Evolutionary conservation across 176 grass and related monocot genomes (phyloP), one percentile per base, ranked within the genome.

Genomic region (Echinochloa phyllopogon): DNA sequence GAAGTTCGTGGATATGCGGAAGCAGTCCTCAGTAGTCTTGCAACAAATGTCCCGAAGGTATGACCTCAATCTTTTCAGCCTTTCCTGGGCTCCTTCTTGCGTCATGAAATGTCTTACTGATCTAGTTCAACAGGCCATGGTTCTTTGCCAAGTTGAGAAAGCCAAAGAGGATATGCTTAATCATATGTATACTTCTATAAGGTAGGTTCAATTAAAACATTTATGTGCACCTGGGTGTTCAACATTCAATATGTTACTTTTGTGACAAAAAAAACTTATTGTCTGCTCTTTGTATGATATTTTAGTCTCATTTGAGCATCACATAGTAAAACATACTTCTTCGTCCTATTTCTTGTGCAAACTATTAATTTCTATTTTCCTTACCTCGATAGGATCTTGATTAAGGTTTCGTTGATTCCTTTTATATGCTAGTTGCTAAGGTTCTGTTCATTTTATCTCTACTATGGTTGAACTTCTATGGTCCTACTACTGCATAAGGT

Each of bases 91-190:
- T 60, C 38, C 76, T 9, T 78, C 47, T 74, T 33, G 61, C 61
- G 65, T 62, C 10, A 59, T 85, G 45, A 17, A 74, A 24, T 76
- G 1, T 76, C 70, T 85, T 53, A 61, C 23, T 55, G 56, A 25
- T 74, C 40, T 9, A 48, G 38, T 81, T 85, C 45, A 83, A 57
- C 92, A 97, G 95, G 95, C 95, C 83, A 84, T 97, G 21, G 86
- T 94, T 76, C 90, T 94, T 83, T 97, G 92, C 74, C 95, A 97
- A 92, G 92, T 97, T 49, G 92, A 97, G 72, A 94, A 97, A 77
- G 83, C 92, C 9, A 97, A 89, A 45, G 95, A 97, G 84, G 90
- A 92, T 79, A 97, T 97, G 95, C 84, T 97, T 27, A 97, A 91
- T 82, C 95, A 97, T 65, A 58, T 97, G 40, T 97, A 97, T 65